Percentiles rank a stretch among this genome's conserved stretches.
phyloP scores from a whole-genome alignment of 2,329 filamentous ascomycete species.

The Monilinia fructicola region DNA sequence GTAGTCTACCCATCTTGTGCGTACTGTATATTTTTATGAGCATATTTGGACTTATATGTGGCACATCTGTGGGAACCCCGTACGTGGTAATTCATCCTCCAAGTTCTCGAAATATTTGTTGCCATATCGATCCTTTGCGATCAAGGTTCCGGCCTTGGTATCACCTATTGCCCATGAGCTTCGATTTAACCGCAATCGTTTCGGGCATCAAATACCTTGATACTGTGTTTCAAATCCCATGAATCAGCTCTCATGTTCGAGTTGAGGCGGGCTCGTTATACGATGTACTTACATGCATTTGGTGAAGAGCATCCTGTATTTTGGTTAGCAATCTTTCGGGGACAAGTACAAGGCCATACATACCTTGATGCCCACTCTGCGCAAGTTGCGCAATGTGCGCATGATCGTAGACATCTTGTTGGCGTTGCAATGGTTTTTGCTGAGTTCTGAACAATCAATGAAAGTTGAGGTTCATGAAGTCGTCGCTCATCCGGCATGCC shows the following conservation, averaged over 20 bases:
- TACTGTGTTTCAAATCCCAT: constrained; percentile 33
- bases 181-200: constrained; percentile 1
- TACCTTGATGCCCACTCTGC: constrained; percentile 87
- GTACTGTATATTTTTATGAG: constrained; percentile 55
- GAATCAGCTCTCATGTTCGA: constrained; percentile 30
- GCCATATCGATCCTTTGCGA: constrained; percentile 84
- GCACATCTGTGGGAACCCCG: constrained; percentile 40
- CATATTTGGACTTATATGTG: constrained; percentile 5
- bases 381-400: constrained; percentile 83
- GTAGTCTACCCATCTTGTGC: constrained; percentile 97
- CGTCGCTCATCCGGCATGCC: constrained; percentile 28
- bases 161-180: constrained; percentile 62
- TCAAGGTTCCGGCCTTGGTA: constrained; percentile 86
- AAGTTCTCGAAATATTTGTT: constrained; percentile 98
- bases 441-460: constrained; percentile 4
- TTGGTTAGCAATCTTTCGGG: constrained; percentile 42
- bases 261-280: constrained; percentile 31
- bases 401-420: constrained; percentile 84
- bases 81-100: constrained; percentile 84
- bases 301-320: constrained; percentile 79
- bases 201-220: constrained; percentile 33
- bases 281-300: constrained; percentile 75
- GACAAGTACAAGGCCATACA: constrained; percentile 28
- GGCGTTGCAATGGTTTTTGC: constrained; percentile 35
- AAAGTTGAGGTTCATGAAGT: constrained; percentile 25